A percentile compares a stretch with the other conserved stretches of the same genome.
Evolutionary conservation across 371 early-diverging fungal genomes (phyloP).

Genomic region (Zychaea mexicana): DNA sequence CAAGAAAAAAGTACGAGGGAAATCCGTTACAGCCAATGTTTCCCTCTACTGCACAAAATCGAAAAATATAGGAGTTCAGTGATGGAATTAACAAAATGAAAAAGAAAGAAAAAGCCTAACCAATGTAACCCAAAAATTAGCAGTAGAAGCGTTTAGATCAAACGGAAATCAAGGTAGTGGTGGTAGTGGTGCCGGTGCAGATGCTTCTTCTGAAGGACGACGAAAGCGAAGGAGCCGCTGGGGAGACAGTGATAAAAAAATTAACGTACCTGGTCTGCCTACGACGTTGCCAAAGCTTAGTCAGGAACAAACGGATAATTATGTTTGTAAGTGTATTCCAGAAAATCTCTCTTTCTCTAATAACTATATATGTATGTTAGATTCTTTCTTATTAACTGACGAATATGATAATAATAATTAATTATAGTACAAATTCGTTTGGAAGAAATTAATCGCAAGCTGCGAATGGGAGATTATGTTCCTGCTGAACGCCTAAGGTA

Average conservation of each 20-base stretch:
- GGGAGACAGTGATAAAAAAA: conserved; percentile 77
- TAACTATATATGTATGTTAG: neutral
- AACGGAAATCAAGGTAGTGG: conserved; percentile 10
- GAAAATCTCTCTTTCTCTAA: too few species aligned
- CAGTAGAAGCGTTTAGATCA: neutral
- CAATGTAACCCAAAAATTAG: neutral
- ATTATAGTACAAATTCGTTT: conserved; percentile 77
- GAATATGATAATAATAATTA: neutral
- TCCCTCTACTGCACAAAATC: too few species aligned
- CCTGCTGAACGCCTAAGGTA: conserved; percentile 78
- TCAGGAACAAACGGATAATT: conserved; percentile 81
- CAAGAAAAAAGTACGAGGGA: too few species aligned
- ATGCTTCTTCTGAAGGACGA: conserved; percentile 29
- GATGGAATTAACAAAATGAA: neutral
- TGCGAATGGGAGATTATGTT: conserved; percentile 80
- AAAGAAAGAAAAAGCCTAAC: neutral
- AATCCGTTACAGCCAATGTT: too few species aligned
- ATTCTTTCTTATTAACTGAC: neutral
- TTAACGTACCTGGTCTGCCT: conserved; percentile 79
- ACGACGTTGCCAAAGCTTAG: conserved; percentile 81
- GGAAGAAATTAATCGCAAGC: conserved; percentile 86
- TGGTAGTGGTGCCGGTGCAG: too few species aligned
- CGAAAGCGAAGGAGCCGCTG: conserved; percentile 81
- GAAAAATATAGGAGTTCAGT: too few species aligned
- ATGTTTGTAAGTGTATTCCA: conserved; percentile 62